Evolutionary conservation across 306 rosid genomes (phyloP).

Genomic region (Rosa multiflora): DNA sequence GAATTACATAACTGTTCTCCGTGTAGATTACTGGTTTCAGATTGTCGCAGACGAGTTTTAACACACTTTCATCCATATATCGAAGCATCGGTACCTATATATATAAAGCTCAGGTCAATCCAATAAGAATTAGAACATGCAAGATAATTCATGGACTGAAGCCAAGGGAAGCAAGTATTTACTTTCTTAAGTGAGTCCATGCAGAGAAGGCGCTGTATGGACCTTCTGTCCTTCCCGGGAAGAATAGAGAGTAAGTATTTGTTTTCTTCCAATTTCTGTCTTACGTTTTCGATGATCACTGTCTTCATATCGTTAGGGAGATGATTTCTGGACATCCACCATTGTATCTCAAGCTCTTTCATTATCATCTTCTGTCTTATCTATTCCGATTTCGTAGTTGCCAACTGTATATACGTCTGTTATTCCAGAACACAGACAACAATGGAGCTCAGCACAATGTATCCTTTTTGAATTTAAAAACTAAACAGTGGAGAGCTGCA

Average conservation of each 20-base stretch:
- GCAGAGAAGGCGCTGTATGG: not conserved
- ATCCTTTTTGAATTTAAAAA: not conserved
- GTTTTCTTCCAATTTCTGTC: not conserved
- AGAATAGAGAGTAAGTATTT: conserved; percentile 2
- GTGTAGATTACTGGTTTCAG: conserved; percentile 20
- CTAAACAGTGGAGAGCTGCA: not conserved
- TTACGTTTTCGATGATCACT: not conserved
- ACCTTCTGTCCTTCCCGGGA: not conserved
- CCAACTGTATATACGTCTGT: conserved; percentile 17
- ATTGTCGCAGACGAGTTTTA: not conserved
- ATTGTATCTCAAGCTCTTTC: conserved; percentile 4
- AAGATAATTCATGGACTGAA: not conserved
- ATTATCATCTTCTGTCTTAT: conserved; percentile 8
- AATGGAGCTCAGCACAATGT: not conserved
- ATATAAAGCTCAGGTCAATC: not conserved
- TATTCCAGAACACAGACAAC: not conserved
- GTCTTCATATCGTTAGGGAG: not conserved
- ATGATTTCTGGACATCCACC: conserved; percentile 8
- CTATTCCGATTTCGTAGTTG: conserved; percentile 4
- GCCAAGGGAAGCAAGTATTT: not conserved
- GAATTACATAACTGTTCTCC: conserved; percentile 4
- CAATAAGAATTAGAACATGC: not conserved
- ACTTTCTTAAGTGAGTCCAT: not conserved
- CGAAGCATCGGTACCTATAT: conserved; percentile 13
- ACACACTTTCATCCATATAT: not conserved